Base-by-base conservation (phyloP, 257 asterid species). In the Penstemon eatonii region DNA sequence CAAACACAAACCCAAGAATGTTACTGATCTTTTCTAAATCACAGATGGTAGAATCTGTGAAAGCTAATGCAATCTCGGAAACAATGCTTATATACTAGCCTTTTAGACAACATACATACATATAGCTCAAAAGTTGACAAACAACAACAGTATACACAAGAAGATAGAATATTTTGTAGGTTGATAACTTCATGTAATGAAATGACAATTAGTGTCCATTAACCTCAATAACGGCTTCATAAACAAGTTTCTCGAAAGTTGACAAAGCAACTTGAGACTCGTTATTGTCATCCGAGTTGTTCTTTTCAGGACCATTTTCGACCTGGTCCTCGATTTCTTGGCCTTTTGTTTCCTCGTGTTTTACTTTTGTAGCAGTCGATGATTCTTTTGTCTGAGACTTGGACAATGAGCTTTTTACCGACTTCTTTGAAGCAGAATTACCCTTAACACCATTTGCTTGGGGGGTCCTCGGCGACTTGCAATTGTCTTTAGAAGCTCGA, bases 171-270 rank as follows among this genome's bases (percentile, higher is more conserved):
- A 51, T n/a, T 56, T 43, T 51, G 59, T 39, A 4, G 8, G 52
- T 56, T 47, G 50, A 1, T 25, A 39, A 40, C 45, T 61, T 39
- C 45, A 25, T 39, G 54, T 45, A 55, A 52, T 25, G 43, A 67
- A 56, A 44, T 1, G 10, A 56, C 4, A 15, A 42, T 3, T 19
- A 33, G 44, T 1, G 0, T 18, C 71, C 56, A 71, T 78, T 79
- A 86, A 68, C 83, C 82, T 75, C 87, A 72, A 79, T 81, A 8
- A 76, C 18, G 19, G 74, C 83, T 70, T 70, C 83, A 71, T 80
- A 74, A 65, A 75, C 76, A 70, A 75, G 42, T 43, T 66, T 71
- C 45, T 38, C 80, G 3, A 76, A 45, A n/a, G 58, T 68, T 3
- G 75, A 8, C 50, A 62, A 49, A 69, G 65, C 63, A 39, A 38